A percentile compares a stretch with the other conserved stretches of the same genome.
These are phyloP conservation scores for Lentinula detonsa DNA, from an alignment of 768 basidiomycete species.

Conservation along the genomic window DNA sequence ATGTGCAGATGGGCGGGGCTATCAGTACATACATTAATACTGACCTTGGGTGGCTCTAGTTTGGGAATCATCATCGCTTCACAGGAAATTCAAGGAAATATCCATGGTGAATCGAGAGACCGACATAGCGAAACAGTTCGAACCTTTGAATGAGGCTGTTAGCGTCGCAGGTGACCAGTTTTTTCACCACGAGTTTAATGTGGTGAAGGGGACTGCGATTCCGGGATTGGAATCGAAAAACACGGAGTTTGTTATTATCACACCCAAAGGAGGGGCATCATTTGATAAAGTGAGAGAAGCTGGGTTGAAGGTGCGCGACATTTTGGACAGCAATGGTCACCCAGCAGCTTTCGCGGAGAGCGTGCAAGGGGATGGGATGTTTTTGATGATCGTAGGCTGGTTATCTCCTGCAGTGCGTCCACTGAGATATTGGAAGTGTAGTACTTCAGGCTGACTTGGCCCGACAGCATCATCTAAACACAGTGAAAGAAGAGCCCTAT, in stretches of 20 bases:
- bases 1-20: not conserved
- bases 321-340: not conserved
- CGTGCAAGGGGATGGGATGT: not conserved
- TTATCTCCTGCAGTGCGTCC: not conserved
- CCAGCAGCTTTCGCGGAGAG: not conserved
- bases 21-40: not conserved
- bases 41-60: not conserved
- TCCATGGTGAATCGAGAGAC: not conserved
- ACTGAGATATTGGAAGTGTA: not conserved
- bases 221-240: not conserved
- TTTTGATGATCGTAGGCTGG: slow-evolving; percentile 3
- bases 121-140: not conserved
- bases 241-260: slow-evolving; percentile 1
- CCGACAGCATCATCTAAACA: not conserved
- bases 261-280: not conserved
- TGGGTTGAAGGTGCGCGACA: not conserved
- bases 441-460: not conserved
- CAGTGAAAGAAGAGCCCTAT: not conserved
- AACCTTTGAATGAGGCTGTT: not conserved
- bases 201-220: not conserved
- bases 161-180: not conserved
- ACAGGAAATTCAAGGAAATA: not conserved
- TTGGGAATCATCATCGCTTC: not conserved
- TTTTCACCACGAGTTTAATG: not conserved
- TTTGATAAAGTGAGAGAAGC: not conserved